phyloP scores from a whole-genome alignment of 2,329 filamentous ascomycete genomes.

The Ophiostoma tasmaniense region DNA sequence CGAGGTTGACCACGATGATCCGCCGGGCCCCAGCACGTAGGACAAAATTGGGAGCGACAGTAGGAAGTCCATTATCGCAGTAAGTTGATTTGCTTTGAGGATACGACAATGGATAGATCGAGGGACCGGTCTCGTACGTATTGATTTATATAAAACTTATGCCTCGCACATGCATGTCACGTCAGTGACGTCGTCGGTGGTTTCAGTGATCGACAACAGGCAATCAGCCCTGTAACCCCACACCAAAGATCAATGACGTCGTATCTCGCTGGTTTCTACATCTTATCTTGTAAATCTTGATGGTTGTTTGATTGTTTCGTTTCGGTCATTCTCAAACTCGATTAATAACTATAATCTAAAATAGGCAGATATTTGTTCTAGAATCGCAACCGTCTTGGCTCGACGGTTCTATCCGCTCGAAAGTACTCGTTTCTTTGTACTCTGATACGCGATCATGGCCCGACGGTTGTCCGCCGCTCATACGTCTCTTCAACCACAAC shows the following conservation, averaged over 20 bases:
- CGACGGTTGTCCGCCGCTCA: not conserved
- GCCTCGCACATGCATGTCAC: not conserved
- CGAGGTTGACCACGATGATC: conserved; percentile 65
- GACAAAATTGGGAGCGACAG: not conserved
- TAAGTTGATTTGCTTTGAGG: no score
- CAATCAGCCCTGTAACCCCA: not conserved
- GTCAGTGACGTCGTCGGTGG: not conserved
- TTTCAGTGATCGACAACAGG: not conserved
- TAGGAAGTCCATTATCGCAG: not conserved
- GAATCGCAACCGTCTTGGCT: not conserved
- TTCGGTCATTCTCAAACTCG: not conserved
- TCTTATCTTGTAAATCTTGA: not conserved
- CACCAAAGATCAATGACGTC: not conserved
- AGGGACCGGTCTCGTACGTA: not conserved
- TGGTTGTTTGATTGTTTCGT: not conserved
- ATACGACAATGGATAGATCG: no score
- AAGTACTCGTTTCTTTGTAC: not conserved
- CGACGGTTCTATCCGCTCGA: not conserved
- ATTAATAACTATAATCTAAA: not conserved
- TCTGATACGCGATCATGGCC: not conserved
- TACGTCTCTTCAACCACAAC: conserved; percentile 20
- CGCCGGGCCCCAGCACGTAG: conserved; percentile 27
- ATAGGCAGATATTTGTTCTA: not conserved
- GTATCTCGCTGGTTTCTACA: not conserved
- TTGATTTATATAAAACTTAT: not conserved